Evolutionary conservation across 495 filamentous ascomycete species (phyloP).

Genomic region (Penicillium salamii): DNA sequence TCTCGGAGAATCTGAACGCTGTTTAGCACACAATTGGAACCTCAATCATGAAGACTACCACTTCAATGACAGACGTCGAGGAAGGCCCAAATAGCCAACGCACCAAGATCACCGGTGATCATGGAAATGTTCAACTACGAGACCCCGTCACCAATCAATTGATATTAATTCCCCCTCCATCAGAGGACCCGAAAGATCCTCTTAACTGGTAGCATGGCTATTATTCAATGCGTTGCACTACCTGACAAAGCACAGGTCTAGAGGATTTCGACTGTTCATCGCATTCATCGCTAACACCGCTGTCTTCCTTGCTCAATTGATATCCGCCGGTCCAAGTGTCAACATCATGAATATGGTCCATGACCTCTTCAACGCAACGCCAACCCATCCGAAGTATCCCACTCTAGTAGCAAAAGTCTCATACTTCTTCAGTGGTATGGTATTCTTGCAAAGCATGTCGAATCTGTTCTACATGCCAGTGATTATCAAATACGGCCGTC

Average conservation of each 20-base stretch:
- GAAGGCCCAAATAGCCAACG: neutral
- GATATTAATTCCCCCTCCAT: conserved; percentile 26
- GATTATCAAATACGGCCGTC: conserved; percentile 52
- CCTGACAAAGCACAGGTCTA: conserved; percentile 31
- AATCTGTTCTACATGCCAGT: conserved; percentile 57
- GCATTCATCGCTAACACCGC: conserved; percentile 47
- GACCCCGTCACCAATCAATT: conserved; percentile 43
- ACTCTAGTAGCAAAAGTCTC: conserved; percentile 42
- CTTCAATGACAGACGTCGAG: no score
- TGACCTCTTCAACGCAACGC: conserved; percentile 32
- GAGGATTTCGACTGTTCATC: conserved; percentile 47
- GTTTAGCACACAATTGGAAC: no score
- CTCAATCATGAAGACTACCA: no score
- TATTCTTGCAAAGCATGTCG: conserved; percentile 48
- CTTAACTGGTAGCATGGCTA: conserved; percentile 37
- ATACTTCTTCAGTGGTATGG: conserved; percentile 52
- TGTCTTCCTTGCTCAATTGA: conserved; percentile 55
- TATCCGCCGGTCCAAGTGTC: conserved; percentile 53
- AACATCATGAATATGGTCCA: conserved; percentile 46
- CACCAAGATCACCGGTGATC: neutral
- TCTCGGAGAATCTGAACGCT: no score
- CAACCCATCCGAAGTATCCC: conserved; percentile 24
- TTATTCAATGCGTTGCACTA: no score
- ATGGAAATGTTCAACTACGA: conserved; percentile 23
- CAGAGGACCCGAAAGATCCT: conserved; percentile 29